These are phyloP conservation scores for Hypoxylon sp. DNA, from an alignment of 2,329 filamentous ascomycete genomes.

Conservation along the genomic window DNA sequence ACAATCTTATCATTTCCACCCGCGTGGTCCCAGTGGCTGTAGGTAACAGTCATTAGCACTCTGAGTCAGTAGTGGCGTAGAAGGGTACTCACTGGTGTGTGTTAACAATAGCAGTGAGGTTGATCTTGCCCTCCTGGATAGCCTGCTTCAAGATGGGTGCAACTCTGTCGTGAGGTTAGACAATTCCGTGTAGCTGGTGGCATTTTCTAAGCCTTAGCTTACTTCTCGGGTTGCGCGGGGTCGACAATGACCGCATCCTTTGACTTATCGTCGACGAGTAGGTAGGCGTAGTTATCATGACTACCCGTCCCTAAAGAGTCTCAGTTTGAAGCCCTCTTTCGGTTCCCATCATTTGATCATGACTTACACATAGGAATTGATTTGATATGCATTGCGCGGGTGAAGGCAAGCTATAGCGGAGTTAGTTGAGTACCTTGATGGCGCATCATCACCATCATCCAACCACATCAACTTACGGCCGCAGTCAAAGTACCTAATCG, in stretches of 20 bases:
- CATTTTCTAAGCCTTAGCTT: conserved; percentile 51
- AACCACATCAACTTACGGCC: conserved; percentile 54
- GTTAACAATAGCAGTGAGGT: conserved; percentile 91
- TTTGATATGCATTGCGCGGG: conserved; percentile 83
- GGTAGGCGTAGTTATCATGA: conserved; percentile 88
- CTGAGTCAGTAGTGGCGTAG: neutral
- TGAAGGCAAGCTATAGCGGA: conserved; percentile 52
- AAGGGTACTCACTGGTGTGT: conserved; percentile 86
- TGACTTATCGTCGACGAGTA: conserved; percentile 83
- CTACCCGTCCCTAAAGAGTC: conserved; percentile 76
- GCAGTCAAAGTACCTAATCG: conserved; percentile 53
- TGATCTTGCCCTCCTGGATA: conserved; percentile 79
- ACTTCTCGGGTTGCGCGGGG: conserved; percentile 85
- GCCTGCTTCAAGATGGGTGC: conserved; percentile 79
- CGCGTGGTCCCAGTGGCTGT: conserved; percentile 92
- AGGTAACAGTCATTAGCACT: conserved; percentile 21
- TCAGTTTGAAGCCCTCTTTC: conserved; percentile 16
- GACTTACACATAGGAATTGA: conserved; percentile 89
- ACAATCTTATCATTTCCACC: conserved; percentile 91
- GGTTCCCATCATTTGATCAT: neutral
- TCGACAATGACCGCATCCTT: conserved; percentile 85
- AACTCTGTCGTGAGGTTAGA: conserved; percentile 62
- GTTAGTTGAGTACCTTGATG: conserved; percentile 43
- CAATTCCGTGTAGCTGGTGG: neutral
- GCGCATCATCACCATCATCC: neutral